Evolutionary conservation across 1,284 basidiomycete genomes (phyloP), one percentile per base, ranked within the genome.

Genomic region (Pascua guehoae): DNA sequence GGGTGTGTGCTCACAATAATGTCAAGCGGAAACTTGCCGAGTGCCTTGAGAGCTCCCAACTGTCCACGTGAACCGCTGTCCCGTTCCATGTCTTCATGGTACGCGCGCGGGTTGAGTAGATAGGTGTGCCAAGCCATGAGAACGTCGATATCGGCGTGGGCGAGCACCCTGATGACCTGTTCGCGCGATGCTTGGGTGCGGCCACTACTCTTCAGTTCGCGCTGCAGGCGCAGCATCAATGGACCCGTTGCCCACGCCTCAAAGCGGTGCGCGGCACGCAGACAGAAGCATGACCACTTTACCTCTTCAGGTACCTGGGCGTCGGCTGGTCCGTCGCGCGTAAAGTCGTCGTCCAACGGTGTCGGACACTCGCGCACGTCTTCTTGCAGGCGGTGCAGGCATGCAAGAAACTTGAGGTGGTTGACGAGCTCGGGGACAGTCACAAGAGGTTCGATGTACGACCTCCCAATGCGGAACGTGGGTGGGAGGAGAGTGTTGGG

Each of bases 61-160:
- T 12, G 15, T 18, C 53, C 53, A 4, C 14, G 7, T 4, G 15
- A 12, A 9, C 18, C 14, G 32, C 53, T 51, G 2, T 56, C 41
- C 37, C 60, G 51, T 24, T 43, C 44, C 38, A 55, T 51, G 58
- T 70, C 68, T 32, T 61, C 51, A 4, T 59, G 47, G 46, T 67
- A 70, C 15, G 43, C 51, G 24, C 51, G 44, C 11, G 72, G 72
- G 54, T 71, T 72, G 58, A 73, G 64, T 54, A 70, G 59, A 56
- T 71, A 67, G 8, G 66, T 57, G 60, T 71, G 70, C 72, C 72
- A 73, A 14, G 57, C 58, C 68, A 71, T 69, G 52, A 73, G 47
- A 5, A 71, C 53, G 24, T 61, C 65, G 41, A 71, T 52, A 36
- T 66, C 61, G 38, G 49, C 38, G 15, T 16, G 17, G 15, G 49